Evolutionary conservation across 768 basidiomycete species (phyloP).

Genomic region (Boletus coccyginus): DNA sequence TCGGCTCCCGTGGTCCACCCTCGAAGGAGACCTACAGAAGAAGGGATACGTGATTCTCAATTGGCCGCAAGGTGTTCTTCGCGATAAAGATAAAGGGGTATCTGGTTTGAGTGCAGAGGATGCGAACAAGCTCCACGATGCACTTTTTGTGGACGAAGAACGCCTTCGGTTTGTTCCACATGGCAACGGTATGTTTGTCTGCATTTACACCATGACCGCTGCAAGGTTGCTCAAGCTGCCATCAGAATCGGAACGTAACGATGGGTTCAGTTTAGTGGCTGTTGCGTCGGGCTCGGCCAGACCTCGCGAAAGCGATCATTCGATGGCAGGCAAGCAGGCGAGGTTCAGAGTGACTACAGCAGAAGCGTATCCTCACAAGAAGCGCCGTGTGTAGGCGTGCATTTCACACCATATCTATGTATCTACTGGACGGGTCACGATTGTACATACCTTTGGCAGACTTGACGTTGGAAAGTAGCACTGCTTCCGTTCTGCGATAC

Average conservation of each 20-base stretch:
- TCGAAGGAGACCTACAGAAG: conserved; percentile 1
- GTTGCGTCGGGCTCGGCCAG: background rate
- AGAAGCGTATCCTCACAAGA: background rate
- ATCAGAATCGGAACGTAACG: too few species aligned
- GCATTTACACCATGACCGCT: too few species aligned
- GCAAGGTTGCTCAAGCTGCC: too few species aligned
- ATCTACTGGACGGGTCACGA: too few species aligned
- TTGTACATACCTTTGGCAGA: too few species aligned
- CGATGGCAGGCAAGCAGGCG: background rate
- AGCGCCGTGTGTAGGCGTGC: too few species aligned
- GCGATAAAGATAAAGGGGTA: conserved; percentile 5
- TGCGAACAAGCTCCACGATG: conserved; percentile 2
- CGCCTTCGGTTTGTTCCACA: conserved; percentile 1
- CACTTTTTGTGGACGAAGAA: background rate
- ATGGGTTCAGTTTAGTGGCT: too few species aligned
- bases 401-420: too few species aligned
- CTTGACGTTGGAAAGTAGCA: too few species aligned
- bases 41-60: background rate
- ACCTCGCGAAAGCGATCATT: background rate
- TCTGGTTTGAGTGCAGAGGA: conserved; percentile 2
- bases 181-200: too few species aligned
- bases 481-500: too few species aligned
- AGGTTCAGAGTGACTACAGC: conserved; percentile 4
- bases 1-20: conserved; percentile 12
- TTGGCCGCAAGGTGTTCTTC: background rate